Percentiles rank a stretch among this genome's conserved stretches.
These are phyloP conservation scores for Backusella liffmaniae DNA, from an alignment of 192 early-diverging fungal species.

Conservation along the genomic window DNA sequence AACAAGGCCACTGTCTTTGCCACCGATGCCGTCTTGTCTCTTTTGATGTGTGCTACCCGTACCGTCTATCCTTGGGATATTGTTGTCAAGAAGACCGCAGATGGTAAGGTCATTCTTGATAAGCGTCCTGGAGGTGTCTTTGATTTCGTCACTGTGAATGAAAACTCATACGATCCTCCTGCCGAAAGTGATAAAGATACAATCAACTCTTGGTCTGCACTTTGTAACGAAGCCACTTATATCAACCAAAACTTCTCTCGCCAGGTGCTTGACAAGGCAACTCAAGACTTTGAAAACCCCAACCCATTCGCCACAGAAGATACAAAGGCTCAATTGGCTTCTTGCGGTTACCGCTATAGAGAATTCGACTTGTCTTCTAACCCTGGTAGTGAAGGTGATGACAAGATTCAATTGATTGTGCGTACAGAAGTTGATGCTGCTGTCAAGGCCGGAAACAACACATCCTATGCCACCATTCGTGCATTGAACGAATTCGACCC, in stretches of 20 bases:
- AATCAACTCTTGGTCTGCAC: slow-evolving; percentile 83
- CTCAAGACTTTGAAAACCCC: slow-evolving; percentile 57
- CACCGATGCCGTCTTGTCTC: slow-evolving; percentile 86
- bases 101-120: slow-evolving; percentile 86
- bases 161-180: slow-evolving; percentile 91
- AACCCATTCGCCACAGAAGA: slow-evolving; percentile 72
- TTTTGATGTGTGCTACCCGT: slow-evolving; percentile 90
- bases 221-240: slow-evolving; percentile 86
- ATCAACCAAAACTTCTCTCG: slow-evolving; percentile 83
- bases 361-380: slow-evolving; percentile 70
- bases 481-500: slow-evolving; percentile 95
- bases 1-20: slow-evolving; percentile 73
- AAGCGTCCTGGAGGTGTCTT: slow-evolving; percentile 83
- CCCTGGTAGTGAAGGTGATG: slow-evolving; percentile 47
- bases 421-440: slow-evolving; percentile 91
- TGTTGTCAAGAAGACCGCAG: slow-evolving; percentile 79
- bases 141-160: slow-evolving; percentile 90
- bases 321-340: slow-evolving; percentile 52
- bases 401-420: slow-evolving; percentile 67
- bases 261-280: slow-evolving; percentile 65
- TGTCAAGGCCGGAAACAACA: slow-evolving; percentile 53
- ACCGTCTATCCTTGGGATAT: slow-evolving; percentile 97
- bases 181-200: slow-evolving; percentile 88
- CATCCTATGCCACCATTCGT: slow-evolving; percentile 62
- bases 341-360: slow-evolving; percentile 86